Evolutionary conservation across 805 yeast genomes (phyloP).

Genomic region (Spathaspora sp.): DNA sequence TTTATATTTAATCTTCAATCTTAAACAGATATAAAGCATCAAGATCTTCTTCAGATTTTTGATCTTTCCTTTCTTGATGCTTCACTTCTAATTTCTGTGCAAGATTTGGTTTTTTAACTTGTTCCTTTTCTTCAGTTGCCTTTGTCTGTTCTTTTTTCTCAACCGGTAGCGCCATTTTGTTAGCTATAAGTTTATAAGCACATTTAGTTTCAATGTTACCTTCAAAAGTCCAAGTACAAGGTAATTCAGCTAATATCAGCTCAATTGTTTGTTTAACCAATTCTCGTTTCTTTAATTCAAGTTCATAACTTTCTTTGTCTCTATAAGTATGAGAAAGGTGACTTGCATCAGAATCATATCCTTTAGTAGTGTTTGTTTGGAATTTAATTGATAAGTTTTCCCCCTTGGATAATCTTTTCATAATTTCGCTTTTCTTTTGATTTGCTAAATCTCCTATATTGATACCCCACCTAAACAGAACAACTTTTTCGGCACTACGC

Average conservation of each 20-base stretch:
- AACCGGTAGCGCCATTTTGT: conserved; percentile 1
- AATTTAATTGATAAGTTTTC: conserved; percentile 12
- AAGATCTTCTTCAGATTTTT: conserved; percentile 28
- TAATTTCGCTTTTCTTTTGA: conserved; percentile 35
- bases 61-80: conserved; percentile 5
- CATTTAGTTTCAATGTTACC: conserved; percentile 21
- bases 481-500: conserved; percentile 29
- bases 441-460: conserved; percentile 33
- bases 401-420: conserved; percentile 25
- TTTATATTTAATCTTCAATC: conserved; percentile 29
- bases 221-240: conserved; percentile 5
- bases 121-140: conserved; percentile 8
- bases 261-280: conserved; percentile 23
- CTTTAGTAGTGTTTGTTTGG: not conserved
- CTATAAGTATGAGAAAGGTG: not conserved
- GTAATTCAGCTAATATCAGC: conserved; percentile 22
- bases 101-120: conserved; percentile 12
- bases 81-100: conserved; percentile 15
- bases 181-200: conserved; percentile 15
- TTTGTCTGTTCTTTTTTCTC: not conserved
- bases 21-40: conserved; percentile 39
- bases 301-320: conserved; percentile 8
- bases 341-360: not conserved
- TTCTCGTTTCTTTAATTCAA: conserved; percentile 24
- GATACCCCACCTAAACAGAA: conserved; percentile 35